Base-by-base conservation (phyloP, 305 asterid species). In the Lippia alba region DNA sequence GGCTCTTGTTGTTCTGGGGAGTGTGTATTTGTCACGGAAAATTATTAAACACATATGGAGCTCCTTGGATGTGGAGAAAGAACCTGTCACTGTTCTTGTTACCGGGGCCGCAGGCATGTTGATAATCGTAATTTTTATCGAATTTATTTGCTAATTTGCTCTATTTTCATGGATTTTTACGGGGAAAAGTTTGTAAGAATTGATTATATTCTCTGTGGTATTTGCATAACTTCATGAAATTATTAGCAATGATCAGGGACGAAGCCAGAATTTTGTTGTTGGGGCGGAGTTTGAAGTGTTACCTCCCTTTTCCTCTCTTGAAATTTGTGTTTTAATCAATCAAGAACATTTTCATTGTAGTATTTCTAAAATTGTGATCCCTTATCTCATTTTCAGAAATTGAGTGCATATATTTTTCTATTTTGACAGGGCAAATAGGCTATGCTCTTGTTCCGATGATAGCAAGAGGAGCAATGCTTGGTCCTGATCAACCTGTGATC, bases 41-140 rank as follows among this genome's bases (percentile, higher is more conserved):
- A 80, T 89, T 63, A 69, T 89, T 30, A 81, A 32, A 41, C 82
- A 90, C 57, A 82, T 86, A 18, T 82, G 88, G 90, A 82, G 87
- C 48, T 79, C 67, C 59, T n/a, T 77, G 72, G 78, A 82, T 17
- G 5, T 85, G 0, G 88, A 80, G 51, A 89, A 86, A 34, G 88
- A 85, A 19, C 95, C 97, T 1, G 8, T 87, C 51, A 87, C 82
- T 24, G 89, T 91, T 8, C 89, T 91, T 58, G 91, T 91, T 62
- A 91, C 96, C 2, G 97, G 93, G 49, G 96, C 96, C 59, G 96
- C 97, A 84, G 97, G 97, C 84, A 88, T 62, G 91, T 67, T 33
- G 4, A 5, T 8, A 12, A 16, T 56, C 17, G 11, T 65, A 0
- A 14, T 19, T 33, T 64, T 19, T 30, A n/a, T 54, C 18, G 3